Conservation (phyloP, 2,329 filamentous ascomycete species). For the Oidium heveae region DNA sequence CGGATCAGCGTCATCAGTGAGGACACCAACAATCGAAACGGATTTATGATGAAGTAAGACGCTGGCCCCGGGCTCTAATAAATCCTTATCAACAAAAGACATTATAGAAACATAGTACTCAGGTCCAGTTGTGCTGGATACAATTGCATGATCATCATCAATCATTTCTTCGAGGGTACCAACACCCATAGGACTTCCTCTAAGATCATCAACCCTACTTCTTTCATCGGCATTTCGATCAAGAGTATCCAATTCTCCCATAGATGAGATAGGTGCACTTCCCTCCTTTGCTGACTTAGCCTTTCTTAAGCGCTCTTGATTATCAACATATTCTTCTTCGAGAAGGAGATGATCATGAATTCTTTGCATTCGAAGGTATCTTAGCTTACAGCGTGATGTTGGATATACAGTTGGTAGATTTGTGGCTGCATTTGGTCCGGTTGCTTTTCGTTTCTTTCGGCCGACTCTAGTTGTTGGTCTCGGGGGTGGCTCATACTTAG, state of each 20-base stretch:
- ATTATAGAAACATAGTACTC: conserved; percentile 99
- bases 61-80: conserved; percentile 85
- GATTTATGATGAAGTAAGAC: conserved; percentile 94
- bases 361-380: conserved; percentile 91
- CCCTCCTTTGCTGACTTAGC: conserved; percentile 60
- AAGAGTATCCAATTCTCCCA: conserved; percentile 43
- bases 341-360: conserved; percentile 92
- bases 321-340: conserved; percentile 97
- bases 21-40: conserved; percentile 86
- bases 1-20: conserved; percentile 90
- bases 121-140: conserved; percentile 86
- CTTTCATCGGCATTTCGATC: conserved; percentile 90
- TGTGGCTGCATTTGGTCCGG: conserved; percentile 75
- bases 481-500: conserved; percentile 97
- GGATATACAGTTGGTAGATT: conserved; percentile 90
- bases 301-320: conserved; percentile 87
- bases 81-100: conserved; percentile 98
- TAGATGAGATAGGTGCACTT: conserved; percentile 27
- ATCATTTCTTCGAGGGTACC: conserved; percentile 97
- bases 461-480: conserved; percentile 90
- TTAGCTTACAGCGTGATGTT: conserved; percentile 89
- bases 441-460: conserved; percentile 93
- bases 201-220: conserved; percentile 89
- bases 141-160: conserved; percentile 96
- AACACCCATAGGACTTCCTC: conserved; percentile 94